Evolutionary conservation across 1,284 basidiomycete species (phyloP), one percentile per base, ranked within the genome.

Genomic region (Xanthoconium separans): DNA sequence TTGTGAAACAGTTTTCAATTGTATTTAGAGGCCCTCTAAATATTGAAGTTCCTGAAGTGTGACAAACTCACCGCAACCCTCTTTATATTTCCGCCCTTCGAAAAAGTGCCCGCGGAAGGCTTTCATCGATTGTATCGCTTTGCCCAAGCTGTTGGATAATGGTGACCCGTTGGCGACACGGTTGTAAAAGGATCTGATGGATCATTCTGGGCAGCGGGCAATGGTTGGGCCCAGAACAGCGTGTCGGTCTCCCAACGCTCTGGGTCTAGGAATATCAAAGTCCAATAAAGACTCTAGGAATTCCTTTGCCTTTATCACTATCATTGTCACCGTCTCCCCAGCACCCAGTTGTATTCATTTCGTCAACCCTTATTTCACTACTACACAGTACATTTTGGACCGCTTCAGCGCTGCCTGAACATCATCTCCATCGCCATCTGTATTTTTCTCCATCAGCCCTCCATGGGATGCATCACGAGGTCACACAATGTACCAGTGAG

Each of bases 261-360:
- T 5, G 27, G 22, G 27, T 27, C 27, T 27, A 22, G 10, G 34
- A 20, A 22, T 16, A 10, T 51, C 34, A 30, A 13, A 22, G 34
- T 37, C 31, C 31, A 33, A 13, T 12, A 33, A 33, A 10, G 31
- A 33, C n/a, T n/a, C 44, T 8, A 54, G 41, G 34, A 57, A 20
- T 12, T 54, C 55, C 40, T 57, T 57, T 4, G 56, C 55, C 31
- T 58, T 55, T 7, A 55, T 27, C 24, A 58, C 50, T 12, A 24
- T 46, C 30, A 18, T 52, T 22, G 11, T 39, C 15, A 34, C 55
- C n/a, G 29, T 27, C 18, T 29, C 29, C 39, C 51, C 12, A 34
- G 15, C 6, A 1, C 27, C 3, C 13, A 4, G 22, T 22, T 51
- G 46, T 4, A 56, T n/a, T n/a, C n/a, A n/a, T n/a, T n/a, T n/a